Conservation (phyloP, 2,329 filamentous ascomycete genomes). For the Didymellaceae sp. region DNA sequence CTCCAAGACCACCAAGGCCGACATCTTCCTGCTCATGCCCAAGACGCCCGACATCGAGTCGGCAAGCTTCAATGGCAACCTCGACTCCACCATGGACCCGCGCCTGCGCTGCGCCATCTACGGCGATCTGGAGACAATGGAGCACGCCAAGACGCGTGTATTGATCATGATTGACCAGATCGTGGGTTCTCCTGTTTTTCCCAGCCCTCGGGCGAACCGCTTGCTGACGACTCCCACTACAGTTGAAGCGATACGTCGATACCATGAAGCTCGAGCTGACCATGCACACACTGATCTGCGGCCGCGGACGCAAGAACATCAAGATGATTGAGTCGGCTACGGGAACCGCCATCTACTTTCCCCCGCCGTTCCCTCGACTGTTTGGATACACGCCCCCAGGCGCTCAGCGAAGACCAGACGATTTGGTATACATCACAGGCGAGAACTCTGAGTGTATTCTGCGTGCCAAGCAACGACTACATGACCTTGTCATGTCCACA, state of each 20-base stretch:
- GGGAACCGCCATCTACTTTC: constrained; percentile 97
- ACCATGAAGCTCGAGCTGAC: constrained; percentile 82
- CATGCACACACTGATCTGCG: constrained; percentile 90
- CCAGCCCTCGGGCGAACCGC: constrained; percentile 24
- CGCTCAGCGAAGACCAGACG: constrained; percentile 79
- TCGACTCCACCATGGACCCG: constrained; percentile 83
- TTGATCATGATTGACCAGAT: constrained; percentile 97
- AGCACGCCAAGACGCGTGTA: constrained; percentile 95
- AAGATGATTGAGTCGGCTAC: constrained; percentile 96
- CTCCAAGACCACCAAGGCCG: constrained; percentile 87
- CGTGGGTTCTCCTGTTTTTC: constrained; percentile 59
- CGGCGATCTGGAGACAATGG: constrained; percentile 91
- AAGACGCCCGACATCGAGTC: constrained; percentile 82
- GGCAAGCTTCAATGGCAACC: constrained; percentile 73
- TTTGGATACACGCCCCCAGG: constrained; percentile 88
- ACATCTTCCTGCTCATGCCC: constrained; percentile 93
- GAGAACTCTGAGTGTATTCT: constrained; percentile 84
- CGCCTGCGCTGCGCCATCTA: constrained; percentile 93
- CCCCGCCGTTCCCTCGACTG: constrained; percentile 88
- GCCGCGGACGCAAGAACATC: constrained; percentile 94
- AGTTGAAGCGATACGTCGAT: constrained; percentile 79
- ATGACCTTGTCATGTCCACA: constrained; percentile 80
- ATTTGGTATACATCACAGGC: constrained; percentile 95
- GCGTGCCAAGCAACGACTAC: constrained; percentile 87
- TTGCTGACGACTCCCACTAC: constrained; percentile 44